Conservation (phyloP, 495 filamentous ascomycete species). For the Evansstolkia leycettana region DNA sequence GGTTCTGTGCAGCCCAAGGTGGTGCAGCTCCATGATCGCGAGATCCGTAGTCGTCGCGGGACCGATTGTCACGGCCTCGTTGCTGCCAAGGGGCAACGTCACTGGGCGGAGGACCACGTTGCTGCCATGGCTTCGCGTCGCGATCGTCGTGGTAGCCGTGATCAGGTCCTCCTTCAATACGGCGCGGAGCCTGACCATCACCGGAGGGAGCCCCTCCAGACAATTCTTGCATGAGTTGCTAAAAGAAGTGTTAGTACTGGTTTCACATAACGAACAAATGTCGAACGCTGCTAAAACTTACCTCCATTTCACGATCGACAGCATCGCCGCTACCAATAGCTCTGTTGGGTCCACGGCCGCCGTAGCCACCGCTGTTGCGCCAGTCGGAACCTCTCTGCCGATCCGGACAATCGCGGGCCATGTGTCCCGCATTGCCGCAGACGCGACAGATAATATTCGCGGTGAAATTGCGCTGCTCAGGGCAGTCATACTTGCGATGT, state of each 20-base stretch:
- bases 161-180: conserved; percentile 75
- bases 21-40: conserved; percentile 24
- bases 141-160: conserved; percentile 40
- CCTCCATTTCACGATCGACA: conserved; percentile 89
- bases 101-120: conserved; percentile 61
- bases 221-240: conserved; percentile 98
- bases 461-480: conserved; percentile 93
- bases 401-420: conserved; percentile 90
- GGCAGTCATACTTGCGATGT: conserved; percentile 97
- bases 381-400: conserved; percentile 80
- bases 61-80: conserved; percentile 44
- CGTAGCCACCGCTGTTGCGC: conserved; percentile 58
- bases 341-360: conserved; percentile 41
- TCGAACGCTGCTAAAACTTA: conserved; percentile 29
- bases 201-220: conserved; percentile 59
- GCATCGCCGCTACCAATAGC: conserved; percentile 69
- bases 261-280: too few relatives aligned
- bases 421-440: conserved; percentile 89
- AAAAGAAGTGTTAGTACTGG: conserved; percentile 20
- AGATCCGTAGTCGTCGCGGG: conserved; percentile 15
- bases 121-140: conserved; percentile 78
- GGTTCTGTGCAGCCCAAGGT: conserved; percentile 32
- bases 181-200: conserved; percentile 54
- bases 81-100: conserved; percentile 69
- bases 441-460: conserved; percentile 98